phyloP scores from a whole-genome alignment of 768 basidiomycete species.

The Lenzites betulinus region DNA sequence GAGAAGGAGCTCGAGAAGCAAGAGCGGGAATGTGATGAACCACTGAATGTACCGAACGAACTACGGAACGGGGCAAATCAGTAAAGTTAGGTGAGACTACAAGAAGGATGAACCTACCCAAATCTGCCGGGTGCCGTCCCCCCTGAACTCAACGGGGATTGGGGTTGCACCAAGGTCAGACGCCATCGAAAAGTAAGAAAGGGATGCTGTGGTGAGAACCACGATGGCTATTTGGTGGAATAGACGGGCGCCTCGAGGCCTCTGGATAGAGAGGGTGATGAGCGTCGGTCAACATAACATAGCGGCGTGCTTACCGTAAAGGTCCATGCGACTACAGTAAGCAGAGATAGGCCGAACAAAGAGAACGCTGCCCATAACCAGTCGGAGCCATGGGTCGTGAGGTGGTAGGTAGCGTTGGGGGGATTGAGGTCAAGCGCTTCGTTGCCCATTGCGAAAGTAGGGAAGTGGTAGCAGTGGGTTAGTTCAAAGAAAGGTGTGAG shows the following conservation, averaged over 20 bases:
- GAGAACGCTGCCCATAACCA: conserved; percentile 60
- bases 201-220: conserved; percentile 45
- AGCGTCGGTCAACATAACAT: background rate
- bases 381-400: conserved; percentile 48
- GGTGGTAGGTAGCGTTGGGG: conserved; percentile 38
- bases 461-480: background rate
- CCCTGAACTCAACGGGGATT: conserved; percentile 45
- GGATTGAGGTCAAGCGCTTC: conserved; percentile 39
- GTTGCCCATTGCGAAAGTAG: conserved; percentile 26
- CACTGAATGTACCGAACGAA: conserved; percentile 54
- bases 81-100: background rate
- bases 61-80: conserved; percentile 23
- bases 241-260: conserved; percentile 43
- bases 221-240: conserved; percentile 53
- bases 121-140: conserved; percentile 42
- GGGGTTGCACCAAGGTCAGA: conserved; percentile 54
- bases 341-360: conserved; percentile 46
- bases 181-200: conserved; percentile 58
- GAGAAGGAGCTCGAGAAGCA: conserved; percentile 49
- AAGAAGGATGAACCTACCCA: conserved; percentile 38
- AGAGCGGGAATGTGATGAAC: conserved; percentile 53
- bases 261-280: conserved; percentile 20
- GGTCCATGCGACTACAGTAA: conserved; percentile 40
- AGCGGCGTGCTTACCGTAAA: conserved; percentile 32
- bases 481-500: background rate